A percentile compares a stretch with the other conserved stretches of the same genome.
These are phyloP conservation scores for Kluyveromyces aestuarii DNA, from an alignment of 805 yeast species.

Conservation along the genomic window DNA sequence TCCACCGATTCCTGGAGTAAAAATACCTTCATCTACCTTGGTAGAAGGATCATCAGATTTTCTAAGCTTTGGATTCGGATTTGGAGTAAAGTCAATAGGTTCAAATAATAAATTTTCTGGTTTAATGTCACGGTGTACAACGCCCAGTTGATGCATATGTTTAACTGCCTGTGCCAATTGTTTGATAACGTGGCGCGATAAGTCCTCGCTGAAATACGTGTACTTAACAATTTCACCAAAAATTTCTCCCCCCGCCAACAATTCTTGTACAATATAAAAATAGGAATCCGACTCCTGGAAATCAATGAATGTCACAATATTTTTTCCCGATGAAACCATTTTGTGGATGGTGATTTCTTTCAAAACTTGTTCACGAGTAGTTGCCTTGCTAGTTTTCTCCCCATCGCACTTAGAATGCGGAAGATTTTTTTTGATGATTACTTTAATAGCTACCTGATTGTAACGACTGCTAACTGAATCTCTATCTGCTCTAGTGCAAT, in stretches of 20 bases:
- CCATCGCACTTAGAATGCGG: slow-evolving; percentile 38
- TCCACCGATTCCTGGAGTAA: slow-evolving; percentile 73
- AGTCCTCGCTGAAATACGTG: slow-evolving; percentile 57
- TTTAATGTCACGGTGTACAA: slow-evolving; percentile 77
- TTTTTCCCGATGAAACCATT: slow-evolving; percentile 41
- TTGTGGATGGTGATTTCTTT: slow-evolving; percentile 73
- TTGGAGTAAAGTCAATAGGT: slow-evolving; percentile 46
- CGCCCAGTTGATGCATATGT: slow-evolving; percentile 66
- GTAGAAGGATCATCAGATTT: slow-evolving; percentile 57
- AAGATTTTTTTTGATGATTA: slow-evolving; percentile 61
- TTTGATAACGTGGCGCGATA: slow-evolving; percentile 51
- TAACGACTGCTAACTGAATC: slow-evolving; percentile 9
- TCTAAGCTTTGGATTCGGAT: slow-evolving; percentile 33
- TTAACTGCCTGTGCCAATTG: slow-evolving; percentile 59
- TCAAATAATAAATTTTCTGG: slow-evolving; percentile 68
- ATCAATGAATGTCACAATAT: slow-evolving; percentile 55
- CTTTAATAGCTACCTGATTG: slow-evolving; percentile 40
- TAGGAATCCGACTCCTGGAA: slow-evolving; percentile 53
- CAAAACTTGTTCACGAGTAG: slow-evolving; percentile 47
- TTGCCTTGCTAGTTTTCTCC: slow-evolving; percentile 14
- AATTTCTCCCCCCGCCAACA: slow-evolving; percentile 70
- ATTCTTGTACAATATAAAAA: slow-evolving; percentile 65
- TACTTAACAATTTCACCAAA: slow-evolving; percentile 59
- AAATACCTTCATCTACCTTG: slow-evolving; percentile 83
- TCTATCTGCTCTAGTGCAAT: not conserved